phyloP scores from a whole-genome alignment of 345 rosid genomes.

The Eucalyptus grandis region DNA sequence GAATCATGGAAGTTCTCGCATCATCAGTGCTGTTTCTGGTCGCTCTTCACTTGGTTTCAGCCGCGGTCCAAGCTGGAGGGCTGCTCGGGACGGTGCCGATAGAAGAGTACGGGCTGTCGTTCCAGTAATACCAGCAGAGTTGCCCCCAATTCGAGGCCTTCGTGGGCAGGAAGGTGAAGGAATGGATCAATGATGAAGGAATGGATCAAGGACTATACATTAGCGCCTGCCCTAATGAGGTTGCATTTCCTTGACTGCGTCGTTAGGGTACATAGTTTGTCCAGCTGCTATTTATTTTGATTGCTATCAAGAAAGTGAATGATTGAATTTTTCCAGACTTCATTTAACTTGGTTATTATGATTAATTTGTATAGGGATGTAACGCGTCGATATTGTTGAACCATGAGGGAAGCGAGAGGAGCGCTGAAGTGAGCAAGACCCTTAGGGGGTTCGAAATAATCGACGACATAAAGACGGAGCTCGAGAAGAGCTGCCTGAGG shows the following conservation, averaged over 20 bases:
- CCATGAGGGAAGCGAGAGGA: constrained; percentile 61
- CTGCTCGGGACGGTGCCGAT: neutral
- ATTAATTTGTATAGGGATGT: constrained; percentile 33
- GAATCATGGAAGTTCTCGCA: neutral
- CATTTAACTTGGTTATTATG: neutral
- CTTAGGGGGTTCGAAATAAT: constrained; percentile 58
- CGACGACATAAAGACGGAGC: constrained; percentile 47
- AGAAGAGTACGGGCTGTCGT: constrained; percentile 23
- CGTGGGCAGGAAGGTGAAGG: constrained; percentile 27
- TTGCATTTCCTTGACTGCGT: constrained; percentile 63
- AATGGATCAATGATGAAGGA: constrained; percentile 39
- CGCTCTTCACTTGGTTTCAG: neutral
- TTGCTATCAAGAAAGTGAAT: too few species aligned
- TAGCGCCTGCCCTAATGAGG: constrained; percentile 57
- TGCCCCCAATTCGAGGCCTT: constrained; percentile 53
- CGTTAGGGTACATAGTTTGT: constrained; percentile 22
- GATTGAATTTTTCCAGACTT: fast-evolving
- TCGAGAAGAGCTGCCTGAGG: constrained; percentile 43
- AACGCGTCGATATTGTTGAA: constrained; percentile 52
- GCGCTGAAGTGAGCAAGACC: constrained; percentile 41
- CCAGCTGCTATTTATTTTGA: too few species aligned
- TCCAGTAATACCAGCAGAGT: constrained; percentile 21
- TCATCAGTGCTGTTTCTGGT: neutral
- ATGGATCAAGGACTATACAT: constrained; percentile 42
- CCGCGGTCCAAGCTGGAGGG: neutral